Evolutionary conservation across 2,329 filamentous ascomycete species (phyloP).

Genomic region (Stachybotrys chartarum): DNA sequence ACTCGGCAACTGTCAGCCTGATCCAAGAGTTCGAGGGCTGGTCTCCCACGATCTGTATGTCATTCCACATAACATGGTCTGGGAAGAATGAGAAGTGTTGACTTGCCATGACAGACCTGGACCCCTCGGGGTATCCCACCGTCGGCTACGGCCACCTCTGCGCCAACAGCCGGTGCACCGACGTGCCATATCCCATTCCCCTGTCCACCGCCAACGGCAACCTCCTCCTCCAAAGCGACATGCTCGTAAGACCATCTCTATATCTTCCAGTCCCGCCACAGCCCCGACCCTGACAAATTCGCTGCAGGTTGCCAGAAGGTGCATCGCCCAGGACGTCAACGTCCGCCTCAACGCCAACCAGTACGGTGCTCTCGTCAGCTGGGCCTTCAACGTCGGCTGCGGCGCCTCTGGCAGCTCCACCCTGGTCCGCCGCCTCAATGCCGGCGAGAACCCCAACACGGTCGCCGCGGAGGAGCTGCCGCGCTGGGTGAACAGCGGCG

Average conservation of each 20-base stretch:
- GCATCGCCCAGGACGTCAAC: constrained; percentile 27
- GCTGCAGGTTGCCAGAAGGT: constrained; percentile 21
- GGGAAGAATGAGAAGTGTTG: constrained; percentile 6
- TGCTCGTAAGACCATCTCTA: constrained; percentile 3
- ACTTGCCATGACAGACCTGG: constrained; percentile 14
- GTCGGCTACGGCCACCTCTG: constrained; percentile 46
- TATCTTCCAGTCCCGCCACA: background rate
- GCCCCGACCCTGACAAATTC: background rate
- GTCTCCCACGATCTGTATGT: constrained; percentile 4
- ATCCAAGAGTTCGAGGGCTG: constrained; percentile 5
- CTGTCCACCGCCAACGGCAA: constrained; percentile 31
- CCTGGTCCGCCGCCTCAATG: constrained; percentile 35
- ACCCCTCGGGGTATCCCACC: constrained; percentile 38
- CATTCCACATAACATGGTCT: background rate
- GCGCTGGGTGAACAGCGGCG: constrained; percentile 37
- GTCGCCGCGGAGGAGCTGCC: constrained; percentile 38
- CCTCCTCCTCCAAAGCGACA: constrained; percentile 23
- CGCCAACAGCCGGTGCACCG: constrained; percentile 29
- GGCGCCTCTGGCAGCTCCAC: constrained; percentile 30
- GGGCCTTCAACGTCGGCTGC: constrained; percentile 44
- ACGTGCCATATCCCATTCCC: constrained; percentile 38
- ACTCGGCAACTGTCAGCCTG: constrained; percentile 2
- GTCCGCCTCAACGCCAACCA: constrained; percentile 35
- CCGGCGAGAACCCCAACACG: constrained; percentile 29
- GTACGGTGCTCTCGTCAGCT: constrained; percentile 44